These are phyloP conservation scores for Arachnomyces sp. DNA, from an alignment of 2,329 filamentous ascomycete genomes.

Conservation along the genomic window DNA sequence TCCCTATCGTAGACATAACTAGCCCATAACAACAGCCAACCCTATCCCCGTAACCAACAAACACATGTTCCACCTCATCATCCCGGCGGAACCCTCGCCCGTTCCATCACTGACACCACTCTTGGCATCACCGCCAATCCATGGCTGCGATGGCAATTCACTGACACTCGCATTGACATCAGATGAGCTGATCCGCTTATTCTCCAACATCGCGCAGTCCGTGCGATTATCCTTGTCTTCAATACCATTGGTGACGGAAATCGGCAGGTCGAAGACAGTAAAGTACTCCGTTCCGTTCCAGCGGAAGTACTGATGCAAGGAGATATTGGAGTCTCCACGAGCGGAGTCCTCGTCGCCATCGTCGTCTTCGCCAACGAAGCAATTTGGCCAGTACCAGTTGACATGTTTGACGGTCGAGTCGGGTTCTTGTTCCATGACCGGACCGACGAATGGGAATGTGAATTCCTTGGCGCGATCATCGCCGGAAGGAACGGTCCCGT, in stretches of 20 bases:
- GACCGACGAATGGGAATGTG: constrained; percentile 45
- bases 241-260: constrained; percentile 61
- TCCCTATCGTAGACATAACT: too few relatives aligned
- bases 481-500: constrained; percentile 48
- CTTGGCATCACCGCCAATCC: too few relatives aligned
- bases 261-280: constrained; percentile 64
- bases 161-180: too few relatives aligned
- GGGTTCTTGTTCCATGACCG: constrained; percentile 57
- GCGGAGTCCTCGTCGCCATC: constrained; percentile 47
- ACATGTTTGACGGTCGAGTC: constrained; percentile 67
- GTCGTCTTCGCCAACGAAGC: constrained; percentile 47
- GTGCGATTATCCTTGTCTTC: constrained; percentile 16
- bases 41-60: too few relatives aligned
- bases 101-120: too few relatives aligned
- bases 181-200: constrained; percentile 12
- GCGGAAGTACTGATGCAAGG: constrained; percentile 63
- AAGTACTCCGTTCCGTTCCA: constrained; percentile 58
- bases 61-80: too few relatives aligned
- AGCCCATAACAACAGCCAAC: too few relatives aligned
- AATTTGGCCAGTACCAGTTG: constrained; percentile 65
- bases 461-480: constrained; percentile 8
- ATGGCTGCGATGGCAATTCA: too few relatives aligned
- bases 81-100: too few relatives aligned
- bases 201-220: constrained; percentile 20
- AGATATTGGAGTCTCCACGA: constrained; percentile 61